Base-by-base conservation (phyloP, 1,284 basidiomycete genomes). In the Clitocybe nebularis region DNA sequence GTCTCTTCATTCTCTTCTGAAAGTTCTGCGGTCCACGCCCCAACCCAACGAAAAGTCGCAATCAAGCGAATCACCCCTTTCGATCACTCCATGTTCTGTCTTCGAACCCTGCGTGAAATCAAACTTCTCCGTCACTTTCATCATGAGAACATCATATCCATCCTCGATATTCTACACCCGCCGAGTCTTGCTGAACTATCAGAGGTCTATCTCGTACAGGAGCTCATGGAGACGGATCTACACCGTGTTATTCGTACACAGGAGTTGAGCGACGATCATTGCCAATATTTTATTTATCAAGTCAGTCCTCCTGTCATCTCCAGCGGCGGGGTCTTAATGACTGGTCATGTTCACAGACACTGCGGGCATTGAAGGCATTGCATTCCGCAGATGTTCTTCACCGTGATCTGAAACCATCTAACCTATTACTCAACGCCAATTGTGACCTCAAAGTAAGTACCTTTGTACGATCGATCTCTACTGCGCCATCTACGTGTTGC, bases 211-310 rank as follows among this genome's bases (percentile, higher is more conserved):
- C 76, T 93, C 44, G 88, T 93, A 5, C 83, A 91, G 64, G 91
- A 93, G 62, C 74, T 93, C 41, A 93, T 93, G 91, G 91, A 93
- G 62, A 91, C 88, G 0, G 89, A 93, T 61, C 69, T 93, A 55
- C 89, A 93, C 60, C 81, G 90, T 42, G 90, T 93, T 28, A 90
- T 93, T 50, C 76, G 87, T 34, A 90, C 88, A 0, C 90, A 93
- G 66, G 77, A 85, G 47, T 71, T 93, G 33, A 84, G 79, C 44
- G 89, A 93, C 57, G 90, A 94, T 61, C 94, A 95, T 63, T 92
- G 83, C 58, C 92, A 95, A 63, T 96, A 96, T 64, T 95, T 95
- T 62, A 85, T 94, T 52, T 95, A 96, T 62, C 93, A 95, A 74
- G 87, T 85, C 64, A 47, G 59, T 56, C 43, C 39, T 40, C 28